phyloP scores from a whole-genome alignment of 2,329 filamentous ascomycete species.

The Fusarium austroafricanum region DNA sequence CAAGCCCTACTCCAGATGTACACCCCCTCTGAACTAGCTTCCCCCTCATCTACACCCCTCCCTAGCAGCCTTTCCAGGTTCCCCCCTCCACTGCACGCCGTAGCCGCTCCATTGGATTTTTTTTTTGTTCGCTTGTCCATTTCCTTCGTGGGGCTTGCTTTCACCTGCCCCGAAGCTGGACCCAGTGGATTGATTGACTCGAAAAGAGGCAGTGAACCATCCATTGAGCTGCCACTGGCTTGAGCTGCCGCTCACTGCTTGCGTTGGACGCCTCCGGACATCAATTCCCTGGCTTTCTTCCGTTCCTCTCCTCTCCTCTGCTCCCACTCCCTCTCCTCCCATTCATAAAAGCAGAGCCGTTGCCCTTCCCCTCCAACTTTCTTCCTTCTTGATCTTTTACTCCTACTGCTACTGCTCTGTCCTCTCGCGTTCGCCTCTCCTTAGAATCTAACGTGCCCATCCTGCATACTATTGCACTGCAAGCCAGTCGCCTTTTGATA shows the following conservation, averaged over 20 bases:
- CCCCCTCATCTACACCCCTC: constrained; percentile 33
- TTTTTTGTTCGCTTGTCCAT: constrained; percentile 33
- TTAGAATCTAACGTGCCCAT: constrained; percentile 35
- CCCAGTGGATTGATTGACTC: constrained; percentile 41
- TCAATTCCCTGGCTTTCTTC: constrained; percentile 32
- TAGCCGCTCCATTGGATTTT: constrained; percentile 45
- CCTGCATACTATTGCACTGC: constrained; percentile 40
- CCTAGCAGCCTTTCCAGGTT: constrained; percentile 15
- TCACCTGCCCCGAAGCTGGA: constrained; percentile 35
- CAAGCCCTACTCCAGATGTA: constrained; percentile 36
- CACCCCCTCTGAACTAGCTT: constrained; percentile 19
- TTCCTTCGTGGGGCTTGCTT: constrained; percentile 39
- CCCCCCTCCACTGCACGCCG: constrained; percentile 29
- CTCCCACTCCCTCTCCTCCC: constrained; percentile 10
- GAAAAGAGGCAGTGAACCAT: constrained; percentile 21
- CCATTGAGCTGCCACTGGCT: constrained; percentile 21
- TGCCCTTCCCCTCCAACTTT: constrained; percentile 36
- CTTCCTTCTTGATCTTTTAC: constrained; percentile 24
- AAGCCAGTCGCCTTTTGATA: constrained; percentile 46
- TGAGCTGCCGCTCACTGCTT: constrained; percentile 26
- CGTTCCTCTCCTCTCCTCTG: constrained; percentile 12
- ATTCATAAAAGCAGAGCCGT: constrained; percentile 45
- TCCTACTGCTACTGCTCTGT: constrained; percentile 32
- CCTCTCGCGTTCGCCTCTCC: constrained; percentile 44
- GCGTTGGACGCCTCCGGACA: constrained; percentile 28